A percentile compares a stretch with the other conserved stretches of the same genome.
phyloP scores from a whole-genome alignment of 2,329 filamentous ascomycete species.

The Penicillium sumatraense region DNA sequence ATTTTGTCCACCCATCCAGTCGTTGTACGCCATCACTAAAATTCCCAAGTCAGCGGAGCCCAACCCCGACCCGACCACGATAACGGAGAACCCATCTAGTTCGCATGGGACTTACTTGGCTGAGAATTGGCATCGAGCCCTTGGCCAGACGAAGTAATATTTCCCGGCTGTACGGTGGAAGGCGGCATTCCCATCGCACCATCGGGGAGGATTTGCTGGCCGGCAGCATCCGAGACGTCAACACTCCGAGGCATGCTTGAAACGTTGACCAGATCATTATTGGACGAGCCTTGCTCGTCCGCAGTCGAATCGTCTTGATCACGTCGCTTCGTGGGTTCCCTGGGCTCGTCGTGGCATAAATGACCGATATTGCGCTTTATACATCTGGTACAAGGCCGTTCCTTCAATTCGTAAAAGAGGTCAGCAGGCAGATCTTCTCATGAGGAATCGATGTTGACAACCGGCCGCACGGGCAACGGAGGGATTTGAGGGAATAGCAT shows the following conservation, averaged over 20 bases:
- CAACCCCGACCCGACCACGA: conserved; percentile 4
- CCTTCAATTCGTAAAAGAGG: conserved; percentile 57
- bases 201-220: conserved; percentile 48
- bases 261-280: conserved; percentile 49
- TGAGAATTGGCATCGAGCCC: conserved; percentile 68
- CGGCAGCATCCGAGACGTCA: conserved; percentile 61
- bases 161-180: conserved; percentile 69
- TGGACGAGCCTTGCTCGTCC: conserved; percentile 61
- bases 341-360: conserved; percentile 95
- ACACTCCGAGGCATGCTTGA: conserved; percentile 58
- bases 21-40: conserved; percentile 79
- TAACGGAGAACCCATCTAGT: neutral
- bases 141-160: conserved; percentile 69
- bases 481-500: conserved; percentile 27
- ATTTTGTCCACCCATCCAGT: conserved; percentile 77
- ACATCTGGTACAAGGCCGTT: conserved; percentile 94
- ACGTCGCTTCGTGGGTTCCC: conserved; percentile 81
- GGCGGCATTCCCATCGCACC: conserved; percentile 55
- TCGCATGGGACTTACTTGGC: conserved; percentile 76
- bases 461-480: conserved; percentile 30
- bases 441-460: conserved; percentile 16
- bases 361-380: conserved; percentile 99
- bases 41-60: conserved; percentile 31
- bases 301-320: conserved; percentile 60
- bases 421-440: conserved; percentile 20